Conservation (phyloP, 2,329 filamentous ascomycete species). For the Cladosporium sp. region DNA sequence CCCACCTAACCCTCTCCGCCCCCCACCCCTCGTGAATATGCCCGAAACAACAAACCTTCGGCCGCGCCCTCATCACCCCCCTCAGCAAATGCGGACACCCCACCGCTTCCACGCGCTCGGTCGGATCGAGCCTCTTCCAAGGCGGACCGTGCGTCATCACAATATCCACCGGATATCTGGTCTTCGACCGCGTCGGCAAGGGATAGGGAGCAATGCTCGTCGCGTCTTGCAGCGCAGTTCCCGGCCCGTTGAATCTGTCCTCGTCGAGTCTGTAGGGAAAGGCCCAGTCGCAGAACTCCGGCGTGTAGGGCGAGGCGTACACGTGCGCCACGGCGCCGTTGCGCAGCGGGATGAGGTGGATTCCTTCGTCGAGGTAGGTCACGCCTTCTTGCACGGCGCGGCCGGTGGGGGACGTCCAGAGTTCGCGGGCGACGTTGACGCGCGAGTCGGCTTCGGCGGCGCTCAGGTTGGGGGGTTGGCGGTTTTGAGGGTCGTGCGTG, state of each 20-base stretch:
- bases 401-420: conserved; percentile 20
- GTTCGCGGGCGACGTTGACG: conserved; percentile 16
- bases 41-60: conserved; percentile 58
- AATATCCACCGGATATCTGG: conserved; percentile 44
- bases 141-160: conserved; percentile 61
- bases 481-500: conserved; percentile 6
- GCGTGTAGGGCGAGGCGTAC: conserved; percentile 53
- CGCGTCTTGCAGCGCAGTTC: conserved; percentile 28
- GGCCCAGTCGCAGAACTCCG: conserved; percentile 54
- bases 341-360: conserved; percentile 41
- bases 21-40: conserved; percentile 59
- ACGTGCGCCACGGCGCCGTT: conserved; percentile 49
- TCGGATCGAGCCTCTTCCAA: conserved; percentile 46
- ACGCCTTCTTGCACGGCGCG: conserved; percentile 44
- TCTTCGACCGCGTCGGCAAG: conserved; percentile 34
- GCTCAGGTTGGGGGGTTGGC: conserved; percentile 8
- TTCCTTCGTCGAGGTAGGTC: conserved; percentile 54
- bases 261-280: conserved; percentile 50
- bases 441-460: conserved; percentile 11
- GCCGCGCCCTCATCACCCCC: conserved; percentile 48
- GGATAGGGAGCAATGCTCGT: conserved; percentile 34
- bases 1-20: conserved; percentile 39
- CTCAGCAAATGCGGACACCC: conserved; percentile 54
- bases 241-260: conserved; percentile 49
- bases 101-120: conserved; percentile 34